Evolutionary conservation across 2,329 filamentous ascomycete genomes (phyloP), one percentile per base, ranked within the genome.

Genomic region (Aspergillus uvarum): DNA sequence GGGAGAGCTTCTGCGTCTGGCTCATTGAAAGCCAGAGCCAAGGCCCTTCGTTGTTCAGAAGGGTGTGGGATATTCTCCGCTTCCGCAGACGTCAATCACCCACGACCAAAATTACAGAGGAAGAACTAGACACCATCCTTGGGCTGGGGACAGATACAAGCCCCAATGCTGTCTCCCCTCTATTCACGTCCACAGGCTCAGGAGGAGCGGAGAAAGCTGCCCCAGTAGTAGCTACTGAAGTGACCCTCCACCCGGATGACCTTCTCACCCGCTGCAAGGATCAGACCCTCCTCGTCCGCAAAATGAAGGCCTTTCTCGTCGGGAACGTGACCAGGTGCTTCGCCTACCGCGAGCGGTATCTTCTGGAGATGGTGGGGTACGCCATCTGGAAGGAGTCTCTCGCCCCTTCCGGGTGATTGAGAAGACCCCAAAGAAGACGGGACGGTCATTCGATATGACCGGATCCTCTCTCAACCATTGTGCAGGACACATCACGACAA

Each of bases 331-430:
- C 19, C 5, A 11, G 10, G 16, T 38, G 52, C 19, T 22, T 62
- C 4, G 54, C 55, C 11, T 58, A 62, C 24, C 53, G 60, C 2
- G 57, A 59, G 26, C 49, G 60, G 26, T 62, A 63, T 55, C 22
- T 65, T 8, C 22, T 65, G 5, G 64, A 65, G 35, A 38, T 65
- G 59, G 35, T 64, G 4, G 64, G 62, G n/a, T 60, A 50, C 35
- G 44, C 26, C 1, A 53, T 59, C 11, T 59, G 49, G 53, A 51
- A 24, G 38, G 50, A 47, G n/a, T 22, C n/a, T 11, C 12, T 2
- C 3, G 38, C 24, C 21, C 3, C 12, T 5, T 22, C 7, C 2
- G 12, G 26, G 24, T 10, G 19, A 19, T 14, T 4, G 21, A 35
- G 10, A 35, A 12, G 0, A 5, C 26, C 8, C 26, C 7, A 3